phyloP scores from a whole-genome alignment of 148 eudicot genomes.

The Suaeda aralocaspica region DNA sequence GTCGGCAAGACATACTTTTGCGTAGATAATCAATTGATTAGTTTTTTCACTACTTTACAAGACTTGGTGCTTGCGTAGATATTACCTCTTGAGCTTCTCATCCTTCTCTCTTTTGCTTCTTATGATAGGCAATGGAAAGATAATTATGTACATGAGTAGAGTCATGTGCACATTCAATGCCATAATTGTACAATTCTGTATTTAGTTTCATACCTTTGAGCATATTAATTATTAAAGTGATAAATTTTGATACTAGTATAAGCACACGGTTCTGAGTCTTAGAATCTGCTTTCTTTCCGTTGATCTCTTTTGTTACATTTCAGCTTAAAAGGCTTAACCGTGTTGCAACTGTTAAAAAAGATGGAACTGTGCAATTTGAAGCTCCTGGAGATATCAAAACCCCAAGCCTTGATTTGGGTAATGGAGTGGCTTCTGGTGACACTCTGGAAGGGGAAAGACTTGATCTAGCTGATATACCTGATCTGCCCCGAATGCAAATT shows the following conservation, averaged over 20 bases:
- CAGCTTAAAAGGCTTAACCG: constrained; percentile 46
- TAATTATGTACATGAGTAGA: not conserved
- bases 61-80: not conserved
- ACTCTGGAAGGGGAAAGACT: constrained; percentile 22
- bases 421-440: constrained; percentile 25
- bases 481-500: constrained; percentile 43
- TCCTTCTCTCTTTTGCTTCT: not conserved
- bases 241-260: not conserved
- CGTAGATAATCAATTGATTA: too few species aligned
- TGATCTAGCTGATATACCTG: constrained; percentile 25
- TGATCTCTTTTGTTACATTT: constrained; percentile 8
- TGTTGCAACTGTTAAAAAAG: constrained; percentile 36
- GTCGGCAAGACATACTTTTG: too few species aligned
- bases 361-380: constrained; percentile 47
- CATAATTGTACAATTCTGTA: not conserved
- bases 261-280: not conserved
- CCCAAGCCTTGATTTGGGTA: constrained; percentile 28
- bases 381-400: constrained; percentile 37
- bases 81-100: not conserved
- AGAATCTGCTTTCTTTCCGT: not conserved
- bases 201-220: not conserved
- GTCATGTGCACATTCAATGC: not conserved
- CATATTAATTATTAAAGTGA: not conserved
- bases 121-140: not conserved
- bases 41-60: not conserved